Base-by-base conservation (phyloP, 768 basidiomycete genomes). In the Boletus insuetus region DNA sequence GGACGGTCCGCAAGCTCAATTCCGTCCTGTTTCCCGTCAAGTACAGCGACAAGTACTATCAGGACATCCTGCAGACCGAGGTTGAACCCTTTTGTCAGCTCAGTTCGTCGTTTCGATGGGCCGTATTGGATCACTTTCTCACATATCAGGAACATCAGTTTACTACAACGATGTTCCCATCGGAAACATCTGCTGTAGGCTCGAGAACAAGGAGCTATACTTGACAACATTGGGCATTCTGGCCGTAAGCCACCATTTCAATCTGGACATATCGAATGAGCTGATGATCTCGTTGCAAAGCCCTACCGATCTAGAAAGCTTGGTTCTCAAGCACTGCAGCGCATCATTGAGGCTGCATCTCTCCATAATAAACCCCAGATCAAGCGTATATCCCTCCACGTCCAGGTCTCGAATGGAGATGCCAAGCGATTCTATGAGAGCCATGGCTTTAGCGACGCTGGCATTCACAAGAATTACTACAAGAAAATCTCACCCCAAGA, bases 141-240 rank as follows among this genome's bases (percentile, higher is more conserved):
- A 69, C 62, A 55, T 53, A 46, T 53, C 57, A 60, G 67, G 55
- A 51, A 58, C 54, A 8, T 43, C 62, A 94, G 94, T 94, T 46
- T 94, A 94, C 74, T 94, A 88, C 74, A 94, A 94, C 75, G 93
- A 96, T 74, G 78, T 96, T 54, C 91, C 94, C 44, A 86, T 95
- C 58, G 93, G 94, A 55, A 91, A 86, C 6, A 82, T 94, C 64
- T 93, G 90, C 71, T 92, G 89, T 74, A 83, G 91, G 55, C 71
- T 94, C 56, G 93, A 96, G 72, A 79, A 76, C 50, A 82, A 83
- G 20, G 69, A 67, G 56, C 44, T 73, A 49, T 95, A 95, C 74
- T 79, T 94, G 67, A 91, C 94, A 87, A 95, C 94, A 47, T 87
- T 95, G 86, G 94, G 92, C 42, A 75, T 95, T 58, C 83, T 95